Base-by-base conservation (phyloP, 176 grass and related monocot genomes). In the Oryza glumipatula region DNA sequence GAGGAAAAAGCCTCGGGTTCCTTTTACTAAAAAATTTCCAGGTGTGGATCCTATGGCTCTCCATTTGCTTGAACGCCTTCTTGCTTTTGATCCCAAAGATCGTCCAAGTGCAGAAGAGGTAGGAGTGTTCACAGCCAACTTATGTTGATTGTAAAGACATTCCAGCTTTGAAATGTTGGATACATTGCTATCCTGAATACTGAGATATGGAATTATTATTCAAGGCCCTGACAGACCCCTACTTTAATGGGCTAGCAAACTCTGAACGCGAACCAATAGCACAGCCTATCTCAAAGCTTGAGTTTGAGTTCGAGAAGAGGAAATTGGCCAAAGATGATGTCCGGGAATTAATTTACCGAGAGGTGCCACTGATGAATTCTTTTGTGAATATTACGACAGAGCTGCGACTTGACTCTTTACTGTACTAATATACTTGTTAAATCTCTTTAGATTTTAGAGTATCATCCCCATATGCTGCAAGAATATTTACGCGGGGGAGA, bases 401-500 rank as follows among this genome's bases (percentile, higher is more conserved):
- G 32, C 65, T 78, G 19, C 52, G 48, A 33, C 19, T 15, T 19
- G 69, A 44, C 39, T 79, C 43, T 43, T 30, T 54, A 80, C 39
- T 79, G 60, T 67, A 36, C 64, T 64, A 75, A 80, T 19, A 52
- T 26, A 41, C 39, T 13, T 44, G 17, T 75, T 66, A 69, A 73
- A 17, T 82, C 46, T 76, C 28, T 91, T 63, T 74, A 99, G 97
- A 99, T 99, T 86, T 78, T 99, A 74, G 97, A 99, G 90, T 99
- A 99, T 84, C 97, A 99, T 92, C 97, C 97, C 82, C 86, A 96
- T 63, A 99, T 99, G 97, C 81, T 99, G 82, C 84, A 99, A 81
- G 97, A 99, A 84, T 96, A 96, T 89, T 84, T 94, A 54, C 75
- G 86, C 70, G 97, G 91, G 78, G 96, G 77, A 84, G 94, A 99